These are phyloP conservation scores for Chlamydomonas incerta DNA, from an alignment of 139 green algal genomes.

Conservation along the genomic window DNA sequence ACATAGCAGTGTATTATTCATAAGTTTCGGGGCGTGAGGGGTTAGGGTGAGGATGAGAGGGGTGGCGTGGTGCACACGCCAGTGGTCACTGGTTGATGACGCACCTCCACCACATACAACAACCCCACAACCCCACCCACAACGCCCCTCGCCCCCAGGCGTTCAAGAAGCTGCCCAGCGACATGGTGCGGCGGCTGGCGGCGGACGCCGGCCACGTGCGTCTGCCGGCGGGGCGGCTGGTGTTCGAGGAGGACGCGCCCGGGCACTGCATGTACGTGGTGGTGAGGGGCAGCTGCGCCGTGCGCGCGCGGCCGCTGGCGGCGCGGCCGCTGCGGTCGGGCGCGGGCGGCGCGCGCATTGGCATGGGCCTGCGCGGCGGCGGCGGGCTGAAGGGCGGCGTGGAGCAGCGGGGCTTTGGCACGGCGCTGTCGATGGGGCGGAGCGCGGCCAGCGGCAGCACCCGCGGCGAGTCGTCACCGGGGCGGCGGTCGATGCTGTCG, in stretches of 20 bases:
- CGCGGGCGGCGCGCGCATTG: not conserved
- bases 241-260: conserved; percentile 48
- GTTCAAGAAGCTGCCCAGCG: conserved; percentile 30
- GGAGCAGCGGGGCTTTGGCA: not conserved
- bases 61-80: no score
- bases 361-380: not conserved
- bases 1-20: no score
- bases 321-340: not conserved
- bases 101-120: no score
- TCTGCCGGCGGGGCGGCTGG: conserved; percentile 25
- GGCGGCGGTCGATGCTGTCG: not conserved
- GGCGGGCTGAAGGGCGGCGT: not conserved
- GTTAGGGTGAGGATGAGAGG: no score
- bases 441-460: no score
- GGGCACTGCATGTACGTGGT: conserved; percentile 37
- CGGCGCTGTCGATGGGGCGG: no score
- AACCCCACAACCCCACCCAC: no score
- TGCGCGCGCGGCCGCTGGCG: conserved; percentile 39
- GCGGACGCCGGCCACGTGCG: conserved; percentile 9
- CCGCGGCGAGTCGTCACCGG: not conserved
- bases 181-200: conserved; percentile 33
- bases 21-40: no score
- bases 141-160: conserved; percentile 15
- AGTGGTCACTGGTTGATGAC: no score
- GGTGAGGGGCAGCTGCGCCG: conserved; percentile 36